Evolutionary conservation across 495 filamentous ascomycete genomes (phyloP).

Genomic region (Parachaetomium inaequale): DNA sequence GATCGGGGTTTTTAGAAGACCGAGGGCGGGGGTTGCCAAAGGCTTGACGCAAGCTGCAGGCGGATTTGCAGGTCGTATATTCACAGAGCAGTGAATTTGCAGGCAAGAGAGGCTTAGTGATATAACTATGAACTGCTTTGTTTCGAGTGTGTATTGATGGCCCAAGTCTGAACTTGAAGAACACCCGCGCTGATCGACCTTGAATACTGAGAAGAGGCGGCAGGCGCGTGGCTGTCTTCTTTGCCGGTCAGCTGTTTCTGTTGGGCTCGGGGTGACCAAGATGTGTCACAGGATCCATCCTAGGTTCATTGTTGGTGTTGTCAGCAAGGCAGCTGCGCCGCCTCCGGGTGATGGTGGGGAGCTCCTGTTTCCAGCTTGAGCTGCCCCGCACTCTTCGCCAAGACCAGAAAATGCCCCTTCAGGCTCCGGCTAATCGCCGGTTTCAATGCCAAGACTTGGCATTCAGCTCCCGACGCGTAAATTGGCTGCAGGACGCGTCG

Average conservation of each 20-base stretch:
- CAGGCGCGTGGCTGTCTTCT: neutral
- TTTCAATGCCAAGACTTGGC: neutral
- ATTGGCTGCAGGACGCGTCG: conserved; percentile 26
- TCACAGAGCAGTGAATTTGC: neutral
- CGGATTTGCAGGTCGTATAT: neutral
- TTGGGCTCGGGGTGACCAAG: conserved; percentile 3
- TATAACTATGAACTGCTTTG: neutral
- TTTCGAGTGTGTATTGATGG: neutral
- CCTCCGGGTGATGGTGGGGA: conserved; percentile 9
- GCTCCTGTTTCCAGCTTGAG: conserved; percentile 5
- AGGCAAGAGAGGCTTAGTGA: neutral
- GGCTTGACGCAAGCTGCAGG: neutral
- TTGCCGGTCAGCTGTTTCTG: conserved; percentile 15
- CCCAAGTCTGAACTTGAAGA: neutral
- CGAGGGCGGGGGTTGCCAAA: too few relatives aligned
- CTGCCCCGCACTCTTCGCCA: conserved; percentile 19
- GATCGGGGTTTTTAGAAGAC: neutral
- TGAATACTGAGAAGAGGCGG: too few relatives aligned
- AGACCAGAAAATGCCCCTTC: conserved; percentile 13
- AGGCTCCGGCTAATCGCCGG: conserved; percentile 26
- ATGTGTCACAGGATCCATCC: conserved; percentile 6
- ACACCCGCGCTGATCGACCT: neutral
- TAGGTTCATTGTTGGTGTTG: neutral
- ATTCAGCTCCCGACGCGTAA: conserved; percentile 11
- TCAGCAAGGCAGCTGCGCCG: conserved; percentile 13